Conservation (phyloP, 768 basidiomycete species). For the Leccinum subtestaceum region DNA sequence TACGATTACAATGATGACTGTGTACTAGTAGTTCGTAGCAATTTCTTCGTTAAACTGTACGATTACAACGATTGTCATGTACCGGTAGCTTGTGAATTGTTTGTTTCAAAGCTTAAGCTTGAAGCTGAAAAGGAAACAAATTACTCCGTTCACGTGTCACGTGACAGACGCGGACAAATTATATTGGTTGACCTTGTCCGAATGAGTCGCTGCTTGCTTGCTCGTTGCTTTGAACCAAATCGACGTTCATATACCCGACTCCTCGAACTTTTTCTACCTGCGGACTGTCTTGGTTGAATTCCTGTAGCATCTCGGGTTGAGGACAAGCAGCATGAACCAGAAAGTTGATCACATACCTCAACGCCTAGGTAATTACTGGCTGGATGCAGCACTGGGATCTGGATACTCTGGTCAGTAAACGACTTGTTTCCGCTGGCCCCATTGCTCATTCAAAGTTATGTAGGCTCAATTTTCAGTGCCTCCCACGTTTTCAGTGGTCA, state of each 20-base stretch:
- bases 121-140: background rate
- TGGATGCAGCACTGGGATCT: conserved; percentile 60
- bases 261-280: background rate
- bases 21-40: background rate
- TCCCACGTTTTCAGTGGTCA: conserved; percentile 52
- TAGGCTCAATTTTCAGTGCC: conserved; percentile 72
- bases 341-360: conserved; percentile 27
- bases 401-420: conserved; percentile 63
- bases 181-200: conserved; percentile 4
- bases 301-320: background rate
- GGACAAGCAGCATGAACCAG: conserved; percentile 11
- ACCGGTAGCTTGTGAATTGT: no score
- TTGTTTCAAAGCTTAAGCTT: no score
- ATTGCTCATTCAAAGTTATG: conserved; percentile 3
- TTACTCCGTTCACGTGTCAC: conserved; percentile 25
- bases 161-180: conserved; percentile 27
- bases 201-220: background rate
- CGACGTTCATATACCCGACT: background rate
- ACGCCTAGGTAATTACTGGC: conserved; percentile 56
- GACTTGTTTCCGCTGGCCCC: background rate
- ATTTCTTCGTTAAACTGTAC: background rate
- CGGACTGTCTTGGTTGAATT: background rate
- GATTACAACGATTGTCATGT: no score
- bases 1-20: conserved; percentile 1
- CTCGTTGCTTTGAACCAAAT: background rate